Evolutionary conservation across 176 grass and related monocot species (phyloP).

Genomic region (Triticum monococcum): DNA sequence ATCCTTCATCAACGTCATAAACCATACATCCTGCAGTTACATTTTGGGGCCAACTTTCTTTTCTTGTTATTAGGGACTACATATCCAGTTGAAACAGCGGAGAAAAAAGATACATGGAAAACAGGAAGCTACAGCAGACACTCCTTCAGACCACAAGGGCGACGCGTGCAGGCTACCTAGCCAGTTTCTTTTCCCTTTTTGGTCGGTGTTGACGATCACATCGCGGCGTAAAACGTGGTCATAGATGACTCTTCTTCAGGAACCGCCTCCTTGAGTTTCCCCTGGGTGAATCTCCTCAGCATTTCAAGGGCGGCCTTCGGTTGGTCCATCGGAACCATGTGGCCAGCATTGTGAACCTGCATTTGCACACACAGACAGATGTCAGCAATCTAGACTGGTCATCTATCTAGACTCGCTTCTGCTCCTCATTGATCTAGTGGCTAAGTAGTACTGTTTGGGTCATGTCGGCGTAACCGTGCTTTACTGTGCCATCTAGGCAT

Average conservation of each 20-base stretch:
- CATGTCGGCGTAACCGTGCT: no score
- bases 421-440: not conserved
- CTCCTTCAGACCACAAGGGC: not conserved
- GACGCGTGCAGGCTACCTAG: not conserved
- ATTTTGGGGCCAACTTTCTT: no score
- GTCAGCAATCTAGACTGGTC: not conserved
- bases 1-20: no score
- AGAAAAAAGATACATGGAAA: not conserved
- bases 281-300: conserved; percentile 72
- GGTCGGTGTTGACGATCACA: conserved; percentile 27
- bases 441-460: no score
- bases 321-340: no score
- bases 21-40: no score
- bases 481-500: no score
- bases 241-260: not conserved
- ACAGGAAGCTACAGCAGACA: not conserved
- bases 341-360: no score
- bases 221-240: conserved; percentile 11
- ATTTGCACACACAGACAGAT: conserved; percentile 10
- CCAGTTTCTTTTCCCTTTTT: not conserved
- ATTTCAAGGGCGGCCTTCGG: conserved; percentile 71
- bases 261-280: conserved; percentile 41
- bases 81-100: no score
- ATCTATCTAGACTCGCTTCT: not conserved
- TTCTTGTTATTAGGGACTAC: no score